These are phyloP conservation scores for Termitomyces heimii DNA, from an alignment of 768 basidiomycete genomes.

Conservation along the genomic window DNA sequence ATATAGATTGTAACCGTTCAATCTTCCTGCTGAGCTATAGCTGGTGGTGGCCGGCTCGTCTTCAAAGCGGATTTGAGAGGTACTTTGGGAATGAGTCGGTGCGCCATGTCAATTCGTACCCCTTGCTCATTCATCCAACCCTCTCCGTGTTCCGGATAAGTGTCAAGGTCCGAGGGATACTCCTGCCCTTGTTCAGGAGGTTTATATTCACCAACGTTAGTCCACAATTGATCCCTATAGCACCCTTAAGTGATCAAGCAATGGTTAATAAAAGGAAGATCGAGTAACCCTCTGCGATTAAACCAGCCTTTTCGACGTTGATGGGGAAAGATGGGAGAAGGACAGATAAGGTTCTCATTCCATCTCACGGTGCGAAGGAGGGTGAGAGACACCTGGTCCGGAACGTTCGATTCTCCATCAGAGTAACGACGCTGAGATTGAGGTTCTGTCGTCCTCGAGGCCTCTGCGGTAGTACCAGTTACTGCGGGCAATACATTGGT, in stretches of 20 bases:
- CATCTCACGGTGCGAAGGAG: slow-evolving; percentile 55
- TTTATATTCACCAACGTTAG: slow-evolving; percentile 71
- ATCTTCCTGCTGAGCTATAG: not conserved
- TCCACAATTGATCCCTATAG: slow-evolving; percentile 77
- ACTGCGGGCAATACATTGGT: not conserved
- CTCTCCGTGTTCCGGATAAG: slow-evolving; percentile 64
- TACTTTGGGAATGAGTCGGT: slow-evolving; percentile 67
- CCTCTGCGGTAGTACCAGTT: not conserved
- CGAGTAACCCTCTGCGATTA: slow-evolving; percentile 63
- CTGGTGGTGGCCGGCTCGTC: slow-evolving; percentile 17
- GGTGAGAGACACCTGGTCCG: slow-evolving; percentile 19
- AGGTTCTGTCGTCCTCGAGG: slow-evolving; percentile 7
- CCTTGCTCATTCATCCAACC: slow-evolving; percentile 88
- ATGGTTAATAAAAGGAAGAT: not conserved
- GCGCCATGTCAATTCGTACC: slow-evolving; percentile 71
- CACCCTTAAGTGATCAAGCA: slow-evolving; percentile 11
- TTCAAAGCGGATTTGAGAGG: slow-evolving; percentile 74
- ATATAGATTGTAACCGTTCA: not conserved
- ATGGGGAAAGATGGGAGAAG: slow-evolving; percentile 58
- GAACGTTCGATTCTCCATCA: slow-evolving; percentile 29
- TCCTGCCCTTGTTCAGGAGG: slow-evolving; percentile 47
- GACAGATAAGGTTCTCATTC: slow-evolving; percentile 69
- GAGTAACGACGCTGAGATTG: slow-evolving; percentile 39
- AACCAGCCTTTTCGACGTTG: slow-evolving; percentile 73
- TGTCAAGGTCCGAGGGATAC: slow-evolving; percentile 64